Base-by-base conservation (phyloP, 129 eudicot genomes). In the Flaveria sonorensis region DNA sequence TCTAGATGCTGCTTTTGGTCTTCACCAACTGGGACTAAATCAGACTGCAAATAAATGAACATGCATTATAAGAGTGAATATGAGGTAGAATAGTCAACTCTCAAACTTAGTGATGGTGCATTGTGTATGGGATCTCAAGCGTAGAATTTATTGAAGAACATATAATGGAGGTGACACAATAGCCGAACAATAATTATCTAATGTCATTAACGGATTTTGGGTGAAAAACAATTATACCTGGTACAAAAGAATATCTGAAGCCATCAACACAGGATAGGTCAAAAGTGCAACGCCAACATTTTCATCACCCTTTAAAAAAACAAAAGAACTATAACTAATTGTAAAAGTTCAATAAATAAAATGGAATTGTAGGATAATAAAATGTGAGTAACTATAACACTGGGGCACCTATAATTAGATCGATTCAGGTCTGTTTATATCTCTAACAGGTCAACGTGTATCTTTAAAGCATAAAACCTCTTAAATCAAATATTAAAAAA, bases 231-330 rank as follows among this genome's bases (percentile, higher is more conserved):
- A 64, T 20, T 0, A 21, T 72, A 95, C 99, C 96, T 95, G 99
- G 81, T 95, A 95, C 75, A 95, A 81, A 68, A 95, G 97, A 68
- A 95, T 95, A 84, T 95, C 99, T 71, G 99, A 84, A 80, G 99
- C 99, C 99, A 95, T 95, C 86, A 95, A 79, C 83, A 92, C 97
- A 6, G 99, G 99, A 88, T 95, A 95, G 16, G 99, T 95, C 83
- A 95, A 75, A 79, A 95, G 97, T 26, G 79, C 96, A 57, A 90
- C 99, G 66, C 92, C 99, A 71, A 92, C 99, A 85, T 95, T 95
- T 85, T 92, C 97, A 85, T 95, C 97, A 7, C 99, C 99, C 99
- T 95, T 72, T 48, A 68, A 28, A 63, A 64, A 75, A 79, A 64
- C 21, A 72, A 55, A 76, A 64, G 20, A 76, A 42, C 10, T 68